Evolutionary conservation across 108 stramenopile species (phyloP), one percentile per base, ranked within the genome.

Genomic region (Mayamaea pseudoterrestris): DNA sequence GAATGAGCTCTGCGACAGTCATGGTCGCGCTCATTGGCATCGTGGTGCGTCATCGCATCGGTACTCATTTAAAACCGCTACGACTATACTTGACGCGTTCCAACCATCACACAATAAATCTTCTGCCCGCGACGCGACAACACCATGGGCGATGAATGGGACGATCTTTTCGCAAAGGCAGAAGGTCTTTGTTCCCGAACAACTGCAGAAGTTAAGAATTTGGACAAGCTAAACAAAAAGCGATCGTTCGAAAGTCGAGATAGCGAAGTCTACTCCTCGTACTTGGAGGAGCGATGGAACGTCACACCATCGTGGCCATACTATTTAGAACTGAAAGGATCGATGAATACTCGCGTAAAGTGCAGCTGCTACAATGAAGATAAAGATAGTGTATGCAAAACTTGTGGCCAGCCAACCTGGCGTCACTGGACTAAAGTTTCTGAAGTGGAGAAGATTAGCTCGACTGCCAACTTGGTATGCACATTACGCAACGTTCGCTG

Each of bases 71-170:
- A n/a, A n/a, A n/a, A n/a, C n/a, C n/a, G n/a, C n/a, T n/a, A n/a
- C n/a, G n/a, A n/a, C n/a, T n/a, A n/a, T n/a, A n/a, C n/a, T n/a
- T n/a, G n/a, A n/a, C n/a, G n/a, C n/a, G n/a, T n/a, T n/a, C n/a
- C n/a, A n/a, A n/a, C n/a, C n/a, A n/a, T n/a, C n/a, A n/a, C n/a
- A n/a, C n/a, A n/a, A n/a, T n/a, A n/a, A n/a, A n/a, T n/a, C n/a
- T n/a, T n/a, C n/a, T n/a, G n/a, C n/a, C n/a, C n/a, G n/a, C n/a
- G n/a, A n/a, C n/a, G n/a, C n/a, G n/a, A n/a, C n/a, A n/a, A n/a
- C n/a, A n/a, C n/a, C n/a, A n/a, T n/a, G n/a, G n/a, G n/a, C n/a
- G 37, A 39, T 39, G 37, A 8, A 39, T 39, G 37, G 37, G 37
- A 39, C 4, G 37, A 39, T 6, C 20, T 39, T 14, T 39, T 39